Evolutionary conservation across 1,284 basidiomycete genomes (phyloP).

Genomic region (Ceratobasidium sp.): DNA sequence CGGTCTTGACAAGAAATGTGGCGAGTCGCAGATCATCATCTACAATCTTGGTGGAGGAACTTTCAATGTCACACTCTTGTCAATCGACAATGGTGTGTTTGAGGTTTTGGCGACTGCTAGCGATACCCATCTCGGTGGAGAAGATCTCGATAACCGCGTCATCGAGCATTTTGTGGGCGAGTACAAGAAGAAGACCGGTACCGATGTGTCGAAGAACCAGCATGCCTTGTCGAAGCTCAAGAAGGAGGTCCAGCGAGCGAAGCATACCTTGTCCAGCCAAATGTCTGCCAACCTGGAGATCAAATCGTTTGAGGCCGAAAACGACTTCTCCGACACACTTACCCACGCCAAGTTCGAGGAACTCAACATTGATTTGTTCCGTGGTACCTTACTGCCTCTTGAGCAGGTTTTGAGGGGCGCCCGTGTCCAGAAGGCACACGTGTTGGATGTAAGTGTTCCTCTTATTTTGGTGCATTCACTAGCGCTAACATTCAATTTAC

Average conservation of each 20-base stretch:
- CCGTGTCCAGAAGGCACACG: slow-evolving; percentile 95
- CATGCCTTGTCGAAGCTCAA: slow-evolving; percentile 97
- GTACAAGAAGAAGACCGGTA: no score
- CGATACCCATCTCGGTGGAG: no score
- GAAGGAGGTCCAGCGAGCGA: slow-evolving; percentile 98
- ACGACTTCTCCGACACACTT: slow-evolving; percentile 97
- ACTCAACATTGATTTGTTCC: no score
- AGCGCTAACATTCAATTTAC: background rate
- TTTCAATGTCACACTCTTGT: slow-evolving; percentile 70
- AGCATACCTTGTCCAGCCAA: no score
- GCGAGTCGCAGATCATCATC: no score
- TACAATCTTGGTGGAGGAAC: no score
- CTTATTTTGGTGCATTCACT: no score
- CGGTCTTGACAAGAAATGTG: slow-evolving; percentile 65
- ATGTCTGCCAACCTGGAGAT: slow-evolving; percentile 81
- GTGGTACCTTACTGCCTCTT: slow-evolving; percentile 99
- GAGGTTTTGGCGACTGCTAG: no score
- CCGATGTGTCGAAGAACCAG: slow-evolving; percentile 88
- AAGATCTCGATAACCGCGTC: slow-evolving; percentile 98
- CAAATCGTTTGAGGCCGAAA: slow-evolving; percentile 91
- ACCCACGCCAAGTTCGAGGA: slow-evolving; percentile 99
- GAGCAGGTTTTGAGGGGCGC: slow-evolving; percentile 99
- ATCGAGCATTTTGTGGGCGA: slow-evolving; percentile 92
- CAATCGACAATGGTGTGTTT: slow-evolving; percentile 69
- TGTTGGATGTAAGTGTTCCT: slow-evolving; percentile 79